These are phyloP conservation scores for Zymoseptoria brevis DNA, from an alignment of 2,329 filamentous ascomycete species.

Conservation along the genomic window DNA sequence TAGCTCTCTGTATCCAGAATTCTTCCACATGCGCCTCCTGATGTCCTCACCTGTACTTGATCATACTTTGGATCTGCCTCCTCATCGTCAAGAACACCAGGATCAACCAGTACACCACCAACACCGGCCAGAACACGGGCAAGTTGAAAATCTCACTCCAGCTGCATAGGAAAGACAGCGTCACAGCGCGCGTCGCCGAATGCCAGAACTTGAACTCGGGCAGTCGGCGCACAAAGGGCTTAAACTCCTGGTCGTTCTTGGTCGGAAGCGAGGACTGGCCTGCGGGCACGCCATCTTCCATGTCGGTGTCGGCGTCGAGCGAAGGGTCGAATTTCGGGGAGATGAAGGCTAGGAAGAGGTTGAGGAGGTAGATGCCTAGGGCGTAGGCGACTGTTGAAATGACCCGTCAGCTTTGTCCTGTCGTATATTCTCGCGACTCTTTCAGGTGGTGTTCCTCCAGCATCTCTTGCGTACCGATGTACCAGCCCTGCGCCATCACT, in stretches of 20 bases:
- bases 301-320: constrained; percentile 87
- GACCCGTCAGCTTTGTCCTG: neutral
- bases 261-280: constrained; percentile 66
- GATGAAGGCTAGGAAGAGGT: constrained; percentile 97
- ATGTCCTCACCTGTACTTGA: constrained; percentile 87
- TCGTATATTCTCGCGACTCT: constrained; percentile 3
- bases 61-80: constrained; percentile 99
- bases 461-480: constrained; percentile 66
- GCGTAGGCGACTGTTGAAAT: constrained; percentile 73
- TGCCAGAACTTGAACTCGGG: constrained; percentile 99
- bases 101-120: constrained; percentile 98
- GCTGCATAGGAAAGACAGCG: constrained; percentile 75
- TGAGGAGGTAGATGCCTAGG: constrained; percentile 95
- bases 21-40: neutral
- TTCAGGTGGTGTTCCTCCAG: neutral
- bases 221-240: constrained; percentile 88
- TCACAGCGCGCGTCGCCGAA: constrained; percentile 78
- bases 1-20: constrained; percentile 7
- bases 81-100: constrained; percentile 95
- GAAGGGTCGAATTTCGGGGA: constrained; percentile 98
- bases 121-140: constrained; percentile 96
- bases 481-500: constrained; percentile 91
- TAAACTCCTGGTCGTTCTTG: constrained; percentile 95
- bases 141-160: constrained; percentile 95
- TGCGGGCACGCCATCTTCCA: constrained; percentile 72